These are phyloP conservation scores for Thielaviopsis musarum DNA, from an alignment of 2,329 filamentous ascomycete species.

Conservation along the genomic window DNA sequence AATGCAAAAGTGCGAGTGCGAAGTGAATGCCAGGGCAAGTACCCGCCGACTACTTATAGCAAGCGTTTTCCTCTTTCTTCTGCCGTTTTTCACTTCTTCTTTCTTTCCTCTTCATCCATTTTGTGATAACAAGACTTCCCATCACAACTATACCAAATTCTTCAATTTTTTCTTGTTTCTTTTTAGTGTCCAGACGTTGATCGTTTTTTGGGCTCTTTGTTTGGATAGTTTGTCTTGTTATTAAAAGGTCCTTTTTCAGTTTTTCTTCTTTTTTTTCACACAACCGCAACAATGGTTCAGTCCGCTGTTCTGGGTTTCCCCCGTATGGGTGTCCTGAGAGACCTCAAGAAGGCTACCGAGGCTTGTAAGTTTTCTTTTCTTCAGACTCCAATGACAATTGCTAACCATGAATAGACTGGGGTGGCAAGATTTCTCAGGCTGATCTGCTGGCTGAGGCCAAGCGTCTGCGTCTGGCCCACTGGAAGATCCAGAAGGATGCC, in stretches of 20 bases:
- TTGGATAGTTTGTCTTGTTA: slow-evolving; percentile 3
- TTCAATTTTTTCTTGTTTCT: background rate
- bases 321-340: slow-evolving; percentile 94
- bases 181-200: slow-evolving; percentile 7
- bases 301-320: slow-evolving; percentile 90
- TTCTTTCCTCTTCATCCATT: background rate
- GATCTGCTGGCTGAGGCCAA: slow-evolving; percentile 91
- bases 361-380: slow-evolving; percentile 42
- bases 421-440: slow-evolving; percentile 78
- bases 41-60: slow-evolving; percentile 6
- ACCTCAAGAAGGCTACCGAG: slow-evolving; percentile 99
- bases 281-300: slow-evolving; percentile 40
- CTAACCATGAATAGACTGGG: slow-evolving; percentile 43
- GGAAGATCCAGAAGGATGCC: slow-evolving; percentile 98
- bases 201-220: slow-evolving; percentile 3
- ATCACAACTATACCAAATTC: slow-evolving; percentile 1
- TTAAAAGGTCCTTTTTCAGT: background rate
- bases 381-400: slow-evolving; percentile 10
- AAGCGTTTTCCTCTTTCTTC: slow-evolving; percentile 1
- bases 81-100: slow-evolving; percentile 3
- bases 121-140: slow-evolving; percentile 5
- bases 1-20: too few species aligned
- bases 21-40: background rate
- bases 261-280: slow-evolving; percentile 6
- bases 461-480: slow-evolving; percentile 90